Evolutionary conservation across 257 asterid species (phyloP).

Genomic region (Solanum sitiens): DNA sequence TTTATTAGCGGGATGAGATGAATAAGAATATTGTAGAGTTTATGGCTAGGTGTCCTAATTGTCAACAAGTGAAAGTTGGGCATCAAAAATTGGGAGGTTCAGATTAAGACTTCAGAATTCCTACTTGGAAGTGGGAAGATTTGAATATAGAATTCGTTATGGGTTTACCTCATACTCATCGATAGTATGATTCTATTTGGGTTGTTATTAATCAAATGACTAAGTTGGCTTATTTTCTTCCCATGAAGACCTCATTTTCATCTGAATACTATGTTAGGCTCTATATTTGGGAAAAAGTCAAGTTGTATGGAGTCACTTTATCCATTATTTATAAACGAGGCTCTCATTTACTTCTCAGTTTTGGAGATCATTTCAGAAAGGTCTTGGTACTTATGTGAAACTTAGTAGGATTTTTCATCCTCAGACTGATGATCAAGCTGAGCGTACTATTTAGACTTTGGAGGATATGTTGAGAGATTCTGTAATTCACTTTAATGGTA

Average conservation of each 20-base stretch:
- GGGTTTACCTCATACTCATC: neutral
- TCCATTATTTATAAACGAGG: neutral
- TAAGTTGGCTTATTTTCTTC: neutral
- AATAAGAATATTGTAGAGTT: neutral
- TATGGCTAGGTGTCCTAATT: neutral
- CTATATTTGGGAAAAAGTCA: neutral
- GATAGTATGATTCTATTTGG: neutral
- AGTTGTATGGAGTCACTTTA: neutral
- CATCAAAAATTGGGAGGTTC: neutral
- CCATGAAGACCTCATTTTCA: neutral
- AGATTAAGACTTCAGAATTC: neutral
- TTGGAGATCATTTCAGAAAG: neutral
- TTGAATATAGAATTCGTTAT: too few relatives aligned
- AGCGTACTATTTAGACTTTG: neutral
- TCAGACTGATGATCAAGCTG: neutral
- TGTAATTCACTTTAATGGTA: neutral
- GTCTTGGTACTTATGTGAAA: neutral
- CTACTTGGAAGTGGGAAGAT: neutral
- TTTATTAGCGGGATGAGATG: neutral
- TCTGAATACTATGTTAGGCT: neutral
- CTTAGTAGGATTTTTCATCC: neutral
- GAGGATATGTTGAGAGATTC: neutral
- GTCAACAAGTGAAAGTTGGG: neutral
- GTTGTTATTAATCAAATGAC: neutral
- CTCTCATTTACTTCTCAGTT: neutral